Conservation (phyloP, 2,329 filamentous ascomycete genomes). For the Colletotrichum higginsianum region DNA sequence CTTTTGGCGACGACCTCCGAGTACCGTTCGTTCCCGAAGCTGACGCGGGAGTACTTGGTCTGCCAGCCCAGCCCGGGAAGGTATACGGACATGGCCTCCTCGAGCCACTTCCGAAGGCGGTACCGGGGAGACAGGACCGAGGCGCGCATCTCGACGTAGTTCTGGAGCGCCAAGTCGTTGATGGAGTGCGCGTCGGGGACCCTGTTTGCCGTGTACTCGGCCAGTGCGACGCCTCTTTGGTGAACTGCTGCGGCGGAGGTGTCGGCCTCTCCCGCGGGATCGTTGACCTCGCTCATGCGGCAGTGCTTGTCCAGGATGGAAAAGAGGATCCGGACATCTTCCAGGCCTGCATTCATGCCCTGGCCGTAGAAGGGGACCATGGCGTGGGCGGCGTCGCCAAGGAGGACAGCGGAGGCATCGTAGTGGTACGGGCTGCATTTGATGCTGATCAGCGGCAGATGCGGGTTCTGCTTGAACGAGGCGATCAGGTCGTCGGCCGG, state of each 20-base stretch:
- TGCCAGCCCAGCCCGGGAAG: conserved; percentile 86
- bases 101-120: conserved; percentile 84
- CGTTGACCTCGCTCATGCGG: conserved; percentile 60
- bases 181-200: conserved; percentile 88
- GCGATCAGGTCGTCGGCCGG: conserved; percentile 75
- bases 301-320: conserved; percentile 81
- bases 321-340: conserved; percentile 93
- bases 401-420: conserved; percentile 81
- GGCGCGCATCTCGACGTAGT: conserved; percentile 94
- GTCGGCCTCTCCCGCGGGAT: conserved; percentile 52
- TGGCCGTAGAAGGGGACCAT: conserved; percentile 99
- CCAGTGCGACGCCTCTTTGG: conserved; percentile 78
- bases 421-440: conserved; percentile 94
- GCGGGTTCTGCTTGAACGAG: conserved; percentile 87
- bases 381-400: conserved; percentile 95
- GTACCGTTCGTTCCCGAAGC: conserved; percentile 94
- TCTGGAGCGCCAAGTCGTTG: conserved; percentile 90
- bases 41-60: conserved; percentile 93
- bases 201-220: conserved; percentile 81
- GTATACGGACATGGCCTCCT: conserved; percentile 85
- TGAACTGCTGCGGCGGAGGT: conserved; percentile 69
- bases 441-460: conserved; percentile 92
- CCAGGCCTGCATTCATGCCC: conserved; percentile 96
- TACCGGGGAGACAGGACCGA: conserved; percentile 86
- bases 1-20: conserved; percentile 83